Percentiles rank a stretch among this genome's conserved stretches.
Evolutionary conservation across 495 filamentous ascomycete genomes (phyloP).

Genomic region (Xylaria sp.): DNA sequence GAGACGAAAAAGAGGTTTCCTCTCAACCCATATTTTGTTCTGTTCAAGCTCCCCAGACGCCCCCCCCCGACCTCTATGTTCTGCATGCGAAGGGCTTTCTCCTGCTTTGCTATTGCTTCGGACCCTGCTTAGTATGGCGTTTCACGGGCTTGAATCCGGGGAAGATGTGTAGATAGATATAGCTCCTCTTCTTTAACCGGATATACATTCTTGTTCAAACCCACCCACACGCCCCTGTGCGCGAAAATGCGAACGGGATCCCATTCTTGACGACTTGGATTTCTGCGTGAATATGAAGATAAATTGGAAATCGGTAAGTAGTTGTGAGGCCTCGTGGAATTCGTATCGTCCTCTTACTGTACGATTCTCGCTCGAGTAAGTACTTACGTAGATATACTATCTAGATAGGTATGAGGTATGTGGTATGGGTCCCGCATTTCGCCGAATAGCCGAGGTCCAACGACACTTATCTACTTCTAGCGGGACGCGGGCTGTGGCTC

Average conservation of each 20-base stretch:
- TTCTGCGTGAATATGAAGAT: not conserved
- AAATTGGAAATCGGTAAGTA: not conserved
- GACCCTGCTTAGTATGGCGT: slow-evolving; percentile 3
- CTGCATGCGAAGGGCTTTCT: not conserved
- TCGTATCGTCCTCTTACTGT: not conserved
- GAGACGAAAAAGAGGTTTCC: not conserved
- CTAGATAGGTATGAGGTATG: not conserved
- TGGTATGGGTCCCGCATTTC: not conserved
- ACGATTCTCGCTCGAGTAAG: not conserved
- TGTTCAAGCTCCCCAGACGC: not conserved
- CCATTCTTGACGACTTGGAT: not conserved
- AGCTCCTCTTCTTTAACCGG: not conserved
- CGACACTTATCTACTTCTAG: not conserved
- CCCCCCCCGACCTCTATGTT: not conserved
- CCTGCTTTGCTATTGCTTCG: not conserved
- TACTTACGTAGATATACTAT: not conserved
- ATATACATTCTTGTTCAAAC: not conserved
- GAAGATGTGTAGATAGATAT: not conserved
- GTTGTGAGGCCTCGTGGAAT: not conserved
- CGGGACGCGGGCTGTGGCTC: not conserved
- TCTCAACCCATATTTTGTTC: slow-evolving; percentile 4
- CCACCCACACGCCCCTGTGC: not conserved
- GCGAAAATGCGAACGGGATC: not conserved
- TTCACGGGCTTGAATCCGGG: not conserved
- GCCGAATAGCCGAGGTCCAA: slow-evolving; percentile 26